Evolutionary conservation across 805 yeast genomes (phyloP).

Genomic region (Kuraishia piskuri): DNA sequence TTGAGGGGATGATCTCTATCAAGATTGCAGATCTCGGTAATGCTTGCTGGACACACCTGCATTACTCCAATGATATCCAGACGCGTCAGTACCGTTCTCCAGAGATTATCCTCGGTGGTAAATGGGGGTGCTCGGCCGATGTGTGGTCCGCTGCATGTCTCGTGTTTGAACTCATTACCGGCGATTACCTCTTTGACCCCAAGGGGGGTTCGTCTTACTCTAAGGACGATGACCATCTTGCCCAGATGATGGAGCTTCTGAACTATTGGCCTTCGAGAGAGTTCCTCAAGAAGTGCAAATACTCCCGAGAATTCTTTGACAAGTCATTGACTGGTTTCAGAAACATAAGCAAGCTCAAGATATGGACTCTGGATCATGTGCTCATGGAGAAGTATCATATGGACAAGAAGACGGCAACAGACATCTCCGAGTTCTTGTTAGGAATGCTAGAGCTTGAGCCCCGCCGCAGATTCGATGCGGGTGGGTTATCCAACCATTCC

Average conservation of each 20-base stretch:
- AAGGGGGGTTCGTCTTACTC: slow-evolving; percentile 34
- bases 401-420: slow-evolving; percentile 25
- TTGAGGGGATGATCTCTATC: slow-evolving; percentile 29
- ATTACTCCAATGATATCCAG: slow-evolving; percentile 61
- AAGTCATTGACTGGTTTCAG: slow-evolving; percentile 23
- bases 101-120: slow-evolving; percentile 47
- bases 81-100: slow-evolving; percentile 64
- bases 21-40: slow-evolving; percentile 67
- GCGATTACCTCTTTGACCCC: slow-evolving; percentile 59
- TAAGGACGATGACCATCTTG: slow-evolving; percentile 56
- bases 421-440: slow-evolving; percentile 36
- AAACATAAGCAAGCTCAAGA: slow-evolving; percentile 38
- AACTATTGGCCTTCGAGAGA: slow-evolving; percentile 27
- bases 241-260: slow-evolving; percentile 50
- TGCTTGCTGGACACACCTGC: slow-evolving; percentile 56
- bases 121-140: slow-evolving; percentile 60
- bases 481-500: slow-evolving; percentile 42
- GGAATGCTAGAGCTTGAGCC: slow-evolving; percentile 44
- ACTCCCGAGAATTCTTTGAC: slow-evolving; percentile 32
- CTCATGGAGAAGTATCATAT: slow-evolving; percentile 41
- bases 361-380: slow-evolving; percentile 43
- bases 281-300: slow-evolving; percentile 30
- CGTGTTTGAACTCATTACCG: slow-evolving; percentile 50
- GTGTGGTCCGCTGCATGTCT: slow-evolving; percentile 54
- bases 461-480: slow-evolving; percentile 42